A percentile compares a stretch with the other conserved stretches of the same genome.
Conservation (phyloP, 1,284 basidiomycete species). For the Earliella scabrosa region DNA sequence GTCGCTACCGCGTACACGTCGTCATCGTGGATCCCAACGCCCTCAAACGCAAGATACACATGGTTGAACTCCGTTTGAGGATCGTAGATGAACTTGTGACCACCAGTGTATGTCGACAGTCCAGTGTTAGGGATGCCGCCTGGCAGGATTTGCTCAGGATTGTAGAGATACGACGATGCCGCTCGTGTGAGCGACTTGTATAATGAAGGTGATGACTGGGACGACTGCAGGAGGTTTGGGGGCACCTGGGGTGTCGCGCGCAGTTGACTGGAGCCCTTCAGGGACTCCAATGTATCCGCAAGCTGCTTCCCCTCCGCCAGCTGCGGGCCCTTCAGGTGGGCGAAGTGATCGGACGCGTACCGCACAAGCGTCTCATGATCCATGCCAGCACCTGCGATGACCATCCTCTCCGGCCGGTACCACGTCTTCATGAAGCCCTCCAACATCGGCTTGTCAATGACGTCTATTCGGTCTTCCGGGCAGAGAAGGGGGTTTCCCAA, state of each 20-base stretch:
- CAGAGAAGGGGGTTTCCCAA: conserved; percentile 92
- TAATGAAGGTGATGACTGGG: conserved; percentile 55
- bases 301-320: conserved; percentile 13
- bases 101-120: conserved; percentile 84
- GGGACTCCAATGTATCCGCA: neutral
- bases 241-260: conserved; percentile 33
- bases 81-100: conserved; percentile 75
- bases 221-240: conserved; percentile 50
- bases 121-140: conserved; percentile 37
- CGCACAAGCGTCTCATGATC: conserved; percentile 88
- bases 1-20: conserved; percentile 96
- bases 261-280: conserved; percentile 28
- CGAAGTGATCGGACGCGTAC: conserved; percentile 84
- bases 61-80: conserved; percentile 86
- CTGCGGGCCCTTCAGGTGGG: conserved; percentile 55
- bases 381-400: conserved; percentile 94
- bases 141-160: conserved; percentile 38
- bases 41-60: conserved; percentile 93
- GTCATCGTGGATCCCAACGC: conserved; percentile 89
- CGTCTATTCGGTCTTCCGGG: conserved; percentile 81
- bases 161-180: conserved; percentile 68
- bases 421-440: conserved; percentile 77
- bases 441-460: conserved; percentile 71
- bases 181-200: conserved; percentile 73
- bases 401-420: conserved; percentile 94